Base-by-base conservation (phyloP, 75 land plant species). In the Larix kaempferi region DNA sequence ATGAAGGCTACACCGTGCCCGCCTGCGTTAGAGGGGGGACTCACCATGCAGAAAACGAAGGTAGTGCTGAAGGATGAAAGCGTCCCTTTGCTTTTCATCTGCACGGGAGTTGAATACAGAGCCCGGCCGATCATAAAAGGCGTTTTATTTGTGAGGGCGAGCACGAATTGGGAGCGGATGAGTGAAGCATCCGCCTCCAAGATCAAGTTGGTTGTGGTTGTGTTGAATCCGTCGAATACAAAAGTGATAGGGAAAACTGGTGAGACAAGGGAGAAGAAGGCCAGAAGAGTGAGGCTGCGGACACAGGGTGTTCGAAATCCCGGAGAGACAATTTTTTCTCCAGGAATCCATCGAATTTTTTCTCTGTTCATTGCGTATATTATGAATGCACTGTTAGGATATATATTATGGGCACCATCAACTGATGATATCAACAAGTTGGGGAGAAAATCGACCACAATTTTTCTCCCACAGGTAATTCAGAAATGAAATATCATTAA, bases 1-100 rank as follows among this genome's bases (percentile, higher is more conserved):
- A 79, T 73, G 78, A 88, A 84, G 29, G 89, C 86, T 4, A 88
- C 77, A 1, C 89, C 89, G 29, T 88, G 82, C 1, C 84, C 89
- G 2, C 72, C 35, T 19, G 74, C 65, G 71, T 74, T 65, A 69
- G 69, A 58, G 0, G 75, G 56, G 6, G 83, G 33, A 0, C 87
- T 85, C 21, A 44, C 26, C 11, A 22, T 80, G 63, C 85, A 85
- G 49, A 81, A 85, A 4, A 69, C 5, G 12, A 83, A 82, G 71
- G 21, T 74, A 7, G 71, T 67, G 22, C 49, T 67, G 71, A 67
- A 67, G 44, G 44, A 37, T 13, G 49, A 67, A 67, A 67, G 22
- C 17, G 71, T 67, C 22, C 11, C n/a, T 17, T 67, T 67, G 21
- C 2, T 15, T 37, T 67, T 67, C 33, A 67, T 35, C 35, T 67